Conservation (phyloP, 2,329 filamentous ascomycete species). For the Ilyonectria sp. region DNA sequence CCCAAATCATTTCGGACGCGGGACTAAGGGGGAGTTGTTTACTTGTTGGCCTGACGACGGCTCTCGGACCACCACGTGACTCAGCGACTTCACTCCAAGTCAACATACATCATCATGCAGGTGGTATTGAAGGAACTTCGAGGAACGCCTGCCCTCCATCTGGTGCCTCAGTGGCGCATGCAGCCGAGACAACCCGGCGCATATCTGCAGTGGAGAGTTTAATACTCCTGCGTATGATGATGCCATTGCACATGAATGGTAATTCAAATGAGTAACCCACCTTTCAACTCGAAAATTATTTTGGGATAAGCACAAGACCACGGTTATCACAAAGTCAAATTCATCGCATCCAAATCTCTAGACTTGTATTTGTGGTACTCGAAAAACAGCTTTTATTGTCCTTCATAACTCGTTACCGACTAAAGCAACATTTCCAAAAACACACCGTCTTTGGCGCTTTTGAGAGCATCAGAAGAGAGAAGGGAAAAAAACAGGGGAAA, state of each 20-base stretch:
- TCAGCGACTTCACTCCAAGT: slow-evolving; percentile 6
- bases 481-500: slow-evolving; percentile 42
- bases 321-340: slow-evolving; percentile 15
- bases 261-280: background rate
- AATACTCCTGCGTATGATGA: background rate
- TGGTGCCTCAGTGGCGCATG: background rate
- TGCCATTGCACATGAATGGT: background rate
- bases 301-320: background rate
- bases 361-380: slow-evolving; percentile 42
- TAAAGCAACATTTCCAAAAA: slow-evolving; percentile 54
- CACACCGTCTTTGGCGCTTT: slow-evolving; percentile 52
- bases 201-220: slow-evolving; percentile 4
- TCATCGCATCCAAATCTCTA: slow-evolving; percentile 37
- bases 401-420: slow-evolving; percentile 59
- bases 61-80: slow-evolving; percentile 29
- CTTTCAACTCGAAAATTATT: background rate
- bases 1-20: slow-evolving; percentile 24
- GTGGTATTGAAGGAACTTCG: background rate
- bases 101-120: background rate
- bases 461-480: slow-evolving; percentile 46
- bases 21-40: slow-evolving; percentile 28
- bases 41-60: slow-evolving; percentile 42
- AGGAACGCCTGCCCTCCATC: background rate
- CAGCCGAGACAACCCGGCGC: slow-evolving; percentile 13
- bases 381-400: slow-evolving; percentile 57